Conservation (phyloP, 176 grass and related monocot genomes). For the Puya raimondii region DNA sequence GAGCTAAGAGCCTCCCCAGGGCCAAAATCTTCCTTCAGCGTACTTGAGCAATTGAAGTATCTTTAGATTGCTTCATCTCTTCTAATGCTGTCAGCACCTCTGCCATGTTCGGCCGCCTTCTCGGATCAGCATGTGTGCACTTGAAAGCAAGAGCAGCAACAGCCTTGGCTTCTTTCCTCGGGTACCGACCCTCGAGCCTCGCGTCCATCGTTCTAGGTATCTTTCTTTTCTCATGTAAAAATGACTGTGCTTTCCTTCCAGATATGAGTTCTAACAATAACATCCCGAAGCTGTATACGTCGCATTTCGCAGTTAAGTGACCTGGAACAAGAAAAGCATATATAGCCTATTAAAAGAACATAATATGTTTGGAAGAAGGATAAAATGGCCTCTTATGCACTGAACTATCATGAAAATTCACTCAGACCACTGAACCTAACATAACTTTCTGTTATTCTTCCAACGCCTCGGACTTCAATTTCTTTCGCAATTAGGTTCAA, state of each 20-base stretch:
- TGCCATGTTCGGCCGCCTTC: conserved; percentile 7
- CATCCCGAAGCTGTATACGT: conserved; percentile 11
- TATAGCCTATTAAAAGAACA: not conserved
- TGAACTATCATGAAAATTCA: too few species aligned
- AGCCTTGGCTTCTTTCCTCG: conserved; percentile 12
- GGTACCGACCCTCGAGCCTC: conserved; percentile 10
- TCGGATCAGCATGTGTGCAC: conserved; percentile 11
- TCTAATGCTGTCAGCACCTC: conserved; percentile 2
- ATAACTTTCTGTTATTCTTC: too few species aligned
- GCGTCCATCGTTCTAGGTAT: conserved; percentile 13
- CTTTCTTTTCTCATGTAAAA: not conserved
- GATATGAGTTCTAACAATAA: conserved; percentile 14
- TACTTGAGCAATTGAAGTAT: not conserved
- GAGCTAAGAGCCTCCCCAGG: too few species aligned
- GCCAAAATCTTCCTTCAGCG: not conserved
- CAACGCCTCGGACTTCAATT: too few species aligned
- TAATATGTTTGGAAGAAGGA: not conserved
- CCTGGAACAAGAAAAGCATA: conserved; percentile 3
- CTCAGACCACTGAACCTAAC: too few species aligned
- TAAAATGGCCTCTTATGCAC: not conserved
- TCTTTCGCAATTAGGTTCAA: too few species aligned
- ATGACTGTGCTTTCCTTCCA: conserved; percentile 16
- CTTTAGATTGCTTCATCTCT: not conserved
- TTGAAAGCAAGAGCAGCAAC: conserved; percentile 4
- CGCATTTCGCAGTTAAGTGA: conserved; percentile 14